Percentiles rank a stretch among this genome's conserved stretches.
Evolutionary conservation across 345 rosid genomes (phyloP).

Genomic region (Durio zibethinus): DNA sequence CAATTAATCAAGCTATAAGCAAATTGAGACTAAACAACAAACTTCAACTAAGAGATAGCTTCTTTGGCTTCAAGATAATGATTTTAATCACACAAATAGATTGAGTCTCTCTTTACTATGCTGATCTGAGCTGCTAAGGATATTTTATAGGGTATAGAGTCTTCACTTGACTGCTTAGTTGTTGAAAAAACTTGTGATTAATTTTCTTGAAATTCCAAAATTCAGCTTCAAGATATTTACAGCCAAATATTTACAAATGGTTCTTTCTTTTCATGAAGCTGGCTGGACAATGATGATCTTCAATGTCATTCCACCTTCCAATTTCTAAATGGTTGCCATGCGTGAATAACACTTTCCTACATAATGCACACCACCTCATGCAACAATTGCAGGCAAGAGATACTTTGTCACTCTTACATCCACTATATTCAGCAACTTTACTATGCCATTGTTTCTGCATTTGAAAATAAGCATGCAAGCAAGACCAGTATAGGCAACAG

Average conservation of each 20-base stretch:
- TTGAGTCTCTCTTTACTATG: neutral
- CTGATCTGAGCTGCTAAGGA: neutral
- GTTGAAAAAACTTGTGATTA: neutral
- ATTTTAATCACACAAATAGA: neutral
- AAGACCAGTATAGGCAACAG: neutral
- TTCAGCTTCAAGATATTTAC: neutral
- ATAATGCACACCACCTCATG: neutral
- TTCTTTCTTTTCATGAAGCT: neutral
- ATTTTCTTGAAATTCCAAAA: neutral
- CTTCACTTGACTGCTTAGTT: neutral
- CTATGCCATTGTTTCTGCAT: too few species aligned
- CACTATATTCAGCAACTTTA: neutral
- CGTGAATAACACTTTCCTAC: neutral
- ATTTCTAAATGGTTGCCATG: neutral
- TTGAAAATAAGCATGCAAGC: neutral
- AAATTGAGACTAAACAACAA: neutral
- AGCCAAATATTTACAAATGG: neutral
- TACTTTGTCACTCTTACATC: neutral
- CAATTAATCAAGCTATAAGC: neutral
- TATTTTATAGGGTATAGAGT: neutral
- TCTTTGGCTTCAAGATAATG: neutral
- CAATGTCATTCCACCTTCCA: neutral
- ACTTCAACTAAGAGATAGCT: neutral
- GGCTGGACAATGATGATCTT: neutral
- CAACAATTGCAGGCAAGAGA: neutral